phyloP scores from a whole-genome alignment of 306 rosid genomes.

The Fragaria vesca region DNA sequence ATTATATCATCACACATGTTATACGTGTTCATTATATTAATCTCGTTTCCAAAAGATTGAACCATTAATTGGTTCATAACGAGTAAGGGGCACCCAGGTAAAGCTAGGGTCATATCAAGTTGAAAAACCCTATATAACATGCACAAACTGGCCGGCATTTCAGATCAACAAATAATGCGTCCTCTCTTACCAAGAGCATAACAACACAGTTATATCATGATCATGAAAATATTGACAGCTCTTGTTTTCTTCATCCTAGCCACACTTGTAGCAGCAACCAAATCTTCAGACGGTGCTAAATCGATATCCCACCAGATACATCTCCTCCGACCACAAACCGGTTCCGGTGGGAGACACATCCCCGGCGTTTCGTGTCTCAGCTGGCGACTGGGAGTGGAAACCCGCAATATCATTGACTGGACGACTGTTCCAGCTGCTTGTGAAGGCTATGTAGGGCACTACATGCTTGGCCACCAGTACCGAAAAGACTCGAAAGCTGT shows the following conservation, averaged over 20 bases:
- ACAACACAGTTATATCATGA: neutral
- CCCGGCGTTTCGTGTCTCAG: constrained; percentile 36
- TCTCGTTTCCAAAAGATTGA: too few species aligned
- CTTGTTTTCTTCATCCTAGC: constrained; percentile 13
- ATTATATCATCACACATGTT: too few species aligned
- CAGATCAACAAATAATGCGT: neutral
- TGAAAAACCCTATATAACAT: too few species aligned
- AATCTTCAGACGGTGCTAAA: constrained; percentile 4
- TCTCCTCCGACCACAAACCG: constrained; percentile 37
- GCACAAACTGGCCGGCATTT: too few species aligned
- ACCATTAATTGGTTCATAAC: too few species aligned
- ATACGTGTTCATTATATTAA: too few species aligned
- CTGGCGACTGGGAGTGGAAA: constrained; percentile 64
- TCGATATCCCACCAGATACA: constrained; percentile 10
- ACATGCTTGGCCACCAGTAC: constrained; percentile 42
- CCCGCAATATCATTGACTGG: constrained; percentile 41
- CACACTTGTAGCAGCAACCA: constrained; percentile 7
- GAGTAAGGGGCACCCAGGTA: too few species aligned
- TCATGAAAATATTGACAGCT: neutral
- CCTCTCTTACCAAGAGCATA: neutral
- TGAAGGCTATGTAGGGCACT: constrained; percentile 43
- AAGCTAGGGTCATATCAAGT: too few species aligned
- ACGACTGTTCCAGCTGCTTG: constrained; percentile 41
- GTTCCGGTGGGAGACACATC: constrained; percentile 13
- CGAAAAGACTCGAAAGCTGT: constrained; percentile 41